Evolutionary conservation across 2,329 filamentous ascomycete genomes (phyloP), one percentile per base, ranked within the genome.

Genomic region (Aureobasidium uvarum): DNA sequence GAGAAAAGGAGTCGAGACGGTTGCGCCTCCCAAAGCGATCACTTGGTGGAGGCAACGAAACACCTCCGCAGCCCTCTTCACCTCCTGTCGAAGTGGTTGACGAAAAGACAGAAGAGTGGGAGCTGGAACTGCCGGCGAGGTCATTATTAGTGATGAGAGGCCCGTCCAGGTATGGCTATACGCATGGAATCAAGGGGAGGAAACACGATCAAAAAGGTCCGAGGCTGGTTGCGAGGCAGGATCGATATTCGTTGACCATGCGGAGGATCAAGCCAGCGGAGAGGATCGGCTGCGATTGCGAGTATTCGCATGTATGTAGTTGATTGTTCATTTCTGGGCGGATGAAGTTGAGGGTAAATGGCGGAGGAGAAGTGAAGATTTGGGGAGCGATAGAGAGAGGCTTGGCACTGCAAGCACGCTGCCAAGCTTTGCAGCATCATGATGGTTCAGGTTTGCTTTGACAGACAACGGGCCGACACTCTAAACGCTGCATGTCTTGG

Each of bases 161-260:
- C 0, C 33, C 63, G 14, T 65, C 63, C 18, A 41, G 63, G 20
- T 65, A 46, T 46, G 63, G 63, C 5, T 65, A 50, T 28, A 52
- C 63, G 7, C 63, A 65, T 38, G 63, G 63, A 2, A 65, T 65
- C 20, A 65, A 65, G 28, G 63, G 63, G n/a, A 50, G 63, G 11
- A 65, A 58, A 38, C 55, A 51, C 16, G 63, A 65, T 45, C 63
- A 65, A 43, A 3, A 38, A 7, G 55, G 55, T 1, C 41, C 46
- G 3, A 33, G 31, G 14, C 4, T 65, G 23, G 43, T 65, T 1
- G 51, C 52, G 23, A 59, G 63, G 20, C 45, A 52, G 18, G 63
- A 65, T 20, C 33, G 63, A 20, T 65, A 65, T 45, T 65, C 63
- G 13, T 50, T 65, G 41, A 65, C 63, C 14, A 65, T 65, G 63